phyloP scores from a whole-genome alignment of 257 asterid species.

The Galeopsis tetrahit region DNA sequence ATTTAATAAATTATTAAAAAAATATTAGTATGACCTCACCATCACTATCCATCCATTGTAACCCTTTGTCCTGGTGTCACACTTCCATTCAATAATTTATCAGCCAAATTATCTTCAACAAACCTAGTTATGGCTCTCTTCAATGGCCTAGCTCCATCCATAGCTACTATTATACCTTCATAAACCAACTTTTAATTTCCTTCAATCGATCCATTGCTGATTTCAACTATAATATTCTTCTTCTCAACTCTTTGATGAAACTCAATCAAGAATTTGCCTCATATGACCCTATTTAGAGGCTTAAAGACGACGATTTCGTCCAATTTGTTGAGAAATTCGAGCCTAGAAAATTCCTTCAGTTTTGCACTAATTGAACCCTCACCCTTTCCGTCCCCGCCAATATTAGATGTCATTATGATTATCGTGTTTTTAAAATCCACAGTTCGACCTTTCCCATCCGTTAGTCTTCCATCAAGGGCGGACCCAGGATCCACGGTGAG shows the following conservation, averaged over 20 bases:
- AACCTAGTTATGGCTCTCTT: conserved; percentile 63
- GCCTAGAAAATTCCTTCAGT: conserved; percentile 56
- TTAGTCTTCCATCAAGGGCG: conserved; percentile 62
- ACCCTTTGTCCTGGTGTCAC: conserved; percentile 49
- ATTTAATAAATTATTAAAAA: background rate
- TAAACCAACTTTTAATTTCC: conserved; percentile 51
- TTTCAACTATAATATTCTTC: too few species aligned
- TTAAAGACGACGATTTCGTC: conserved; percentile 67
- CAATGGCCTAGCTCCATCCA: conserved; percentile 69
- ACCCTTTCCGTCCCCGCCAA: conserved; percentile 50
- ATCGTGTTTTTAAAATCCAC: conserved; percentile 68
- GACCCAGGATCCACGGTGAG: too few species aligned
- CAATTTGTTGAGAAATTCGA: conserved; percentile 63
- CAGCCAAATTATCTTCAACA: conserved; percentile 64
- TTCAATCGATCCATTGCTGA: conserved; percentile 48
- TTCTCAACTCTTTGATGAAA: too few species aligned
- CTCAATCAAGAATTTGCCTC: too few species aligned
- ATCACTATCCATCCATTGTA: conserved; percentile 42
- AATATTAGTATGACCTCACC: conserved; percentile 8
- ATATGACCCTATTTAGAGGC: conserved; percentile 49
- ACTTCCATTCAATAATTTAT: conserved; percentile 53
- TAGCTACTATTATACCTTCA: conserved; percentile 56
- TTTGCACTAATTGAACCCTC: conserved; percentile 44
- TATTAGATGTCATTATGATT: conserved; percentile 66
- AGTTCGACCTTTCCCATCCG: conserved; percentile 63